Evolutionary conservation across 2,329 filamentous ascomycete genomes (phyloP), one percentile per base, ranked within the genome.

Genomic region (Xylariaceae sp.): DNA sequence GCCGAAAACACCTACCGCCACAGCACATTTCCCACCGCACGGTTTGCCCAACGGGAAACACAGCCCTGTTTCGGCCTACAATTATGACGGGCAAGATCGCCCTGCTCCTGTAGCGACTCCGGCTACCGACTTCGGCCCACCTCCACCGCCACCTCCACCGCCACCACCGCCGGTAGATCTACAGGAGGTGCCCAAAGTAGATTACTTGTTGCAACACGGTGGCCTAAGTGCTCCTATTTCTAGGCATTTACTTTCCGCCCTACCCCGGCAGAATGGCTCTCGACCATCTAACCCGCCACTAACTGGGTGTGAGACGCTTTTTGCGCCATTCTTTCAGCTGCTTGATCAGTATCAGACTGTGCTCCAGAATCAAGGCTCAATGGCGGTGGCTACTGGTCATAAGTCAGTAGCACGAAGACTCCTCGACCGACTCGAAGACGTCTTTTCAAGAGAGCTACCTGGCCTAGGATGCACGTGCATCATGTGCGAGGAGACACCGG

Each of bases 341-440:
- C 78, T 99, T 19, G 88, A 95, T 61, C 88, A 95, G 65, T 97
- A 96, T 67, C 82, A 87, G 59, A 80, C 82, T 2, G 92, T 99
- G 3, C 79, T 97, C 58, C 76, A 80, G 40, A 91, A 87, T 58
- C 89, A 88, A 63, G 94, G 94, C 3, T 97, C 92, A 0, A 76
- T 99, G 5, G 94, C 94, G 2, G 94, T 97, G 1, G 94, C 94
- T 15, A 97, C 92, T 0, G 94, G 94, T 5, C 96, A 97, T 70
- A 85, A 89, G 50, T 96, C 92, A 0, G 88, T 97, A n/a, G 94
- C 94, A 3, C 85, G 94, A 5, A 83, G 92, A 48, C 74, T 97
- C 21, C 80, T 97, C 5, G 92, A 99, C 71, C 84, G 94, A 36
- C 77, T 99, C 3, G 92, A 96, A 68, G 89, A 92, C 53, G 91